These are phyloP conservation scores for Asparagopsis taxiformis DNA, from an alignment of 31 red algal species.

Conservation along the genomic window DNA sequence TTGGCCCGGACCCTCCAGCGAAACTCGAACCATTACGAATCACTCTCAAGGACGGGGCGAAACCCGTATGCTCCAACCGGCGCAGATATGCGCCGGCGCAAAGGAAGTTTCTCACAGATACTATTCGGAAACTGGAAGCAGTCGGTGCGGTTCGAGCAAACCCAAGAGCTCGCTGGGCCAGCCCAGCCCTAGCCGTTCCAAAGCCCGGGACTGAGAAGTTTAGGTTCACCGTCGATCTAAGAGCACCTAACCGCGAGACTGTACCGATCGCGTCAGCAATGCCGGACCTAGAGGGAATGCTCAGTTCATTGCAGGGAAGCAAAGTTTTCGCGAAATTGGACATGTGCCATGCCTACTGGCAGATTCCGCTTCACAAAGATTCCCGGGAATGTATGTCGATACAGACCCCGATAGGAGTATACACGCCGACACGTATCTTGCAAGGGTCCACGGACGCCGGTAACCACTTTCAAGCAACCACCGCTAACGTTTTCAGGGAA, in stretches of 20 bases:
- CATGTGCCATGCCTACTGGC: conserved; percentile 25
- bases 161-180: not conserved
- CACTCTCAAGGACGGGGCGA: not conserved
- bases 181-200: conserved; percentile 20
- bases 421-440: conserved; percentile 11
- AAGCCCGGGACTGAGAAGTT: conserved; percentile 23
- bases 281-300: conserved; percentile 4
- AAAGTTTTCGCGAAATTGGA: conserved; percentile 16
- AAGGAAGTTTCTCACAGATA: not conserved
- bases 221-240: conserved; percentile 19
- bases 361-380: not conserved
- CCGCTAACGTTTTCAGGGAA: not conserved
- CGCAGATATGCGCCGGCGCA: not conserved
- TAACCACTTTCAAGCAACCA: conserved; percentile 14
- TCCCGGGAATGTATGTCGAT: conserved; percentile 28
- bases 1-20: not conserved
- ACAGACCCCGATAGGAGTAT: conserved; percentile 27
- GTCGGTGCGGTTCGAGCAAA: not conserved
- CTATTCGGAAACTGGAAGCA: not conserved
- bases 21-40: not conserved
- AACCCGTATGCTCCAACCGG: not conserved
- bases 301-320: not conserved
- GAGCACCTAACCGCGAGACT: conserved; percentile 6
- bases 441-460: conserved; percentile 16
- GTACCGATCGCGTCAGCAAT: conserved; percentile 16